Evolutionary conservation across 78 protist genomes (phyloP).

Genomic region (Chrysochromulina parva): DNA sequence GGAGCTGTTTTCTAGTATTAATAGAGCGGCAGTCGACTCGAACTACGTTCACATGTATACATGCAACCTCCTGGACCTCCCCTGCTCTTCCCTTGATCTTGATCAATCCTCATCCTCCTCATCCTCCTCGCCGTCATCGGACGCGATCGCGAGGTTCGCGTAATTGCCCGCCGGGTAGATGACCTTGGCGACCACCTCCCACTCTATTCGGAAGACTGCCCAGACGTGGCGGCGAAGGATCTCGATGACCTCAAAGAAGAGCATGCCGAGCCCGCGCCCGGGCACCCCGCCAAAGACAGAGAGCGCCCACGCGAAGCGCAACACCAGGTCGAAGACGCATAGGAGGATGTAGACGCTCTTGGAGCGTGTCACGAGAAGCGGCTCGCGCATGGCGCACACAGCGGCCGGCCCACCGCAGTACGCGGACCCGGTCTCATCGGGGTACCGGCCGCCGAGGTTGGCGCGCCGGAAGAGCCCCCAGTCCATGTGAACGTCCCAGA

Average conservation of each 20-base stretch:
- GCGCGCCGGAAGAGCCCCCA: not conserved
- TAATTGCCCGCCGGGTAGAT: no score
- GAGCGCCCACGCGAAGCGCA: constrained; percentile 6
- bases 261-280: not conserved
- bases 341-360: not conserved
- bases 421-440: no score
- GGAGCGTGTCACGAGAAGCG: not conserved
- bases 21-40: no score
- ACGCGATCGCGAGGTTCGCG: no score
- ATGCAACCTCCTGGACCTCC: no score
- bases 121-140: no score
- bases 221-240: not conserved
- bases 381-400: not conserved
- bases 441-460: not conserved
- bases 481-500: constrained; percentile 23
- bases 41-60: no score
- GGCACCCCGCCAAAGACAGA: not conserved
- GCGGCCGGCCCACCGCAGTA: no score
- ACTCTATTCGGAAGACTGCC: constrained; percentile 31
- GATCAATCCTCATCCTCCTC: no score
- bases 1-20: no score
- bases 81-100: no score
- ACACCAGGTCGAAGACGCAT: not conserved
- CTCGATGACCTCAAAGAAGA: constrained; percentile 12
- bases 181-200: not conserved